Conservation (phyloP, 2,329 filamentous ascomycete genomes). For the Monosporascus sp. region DNA sequence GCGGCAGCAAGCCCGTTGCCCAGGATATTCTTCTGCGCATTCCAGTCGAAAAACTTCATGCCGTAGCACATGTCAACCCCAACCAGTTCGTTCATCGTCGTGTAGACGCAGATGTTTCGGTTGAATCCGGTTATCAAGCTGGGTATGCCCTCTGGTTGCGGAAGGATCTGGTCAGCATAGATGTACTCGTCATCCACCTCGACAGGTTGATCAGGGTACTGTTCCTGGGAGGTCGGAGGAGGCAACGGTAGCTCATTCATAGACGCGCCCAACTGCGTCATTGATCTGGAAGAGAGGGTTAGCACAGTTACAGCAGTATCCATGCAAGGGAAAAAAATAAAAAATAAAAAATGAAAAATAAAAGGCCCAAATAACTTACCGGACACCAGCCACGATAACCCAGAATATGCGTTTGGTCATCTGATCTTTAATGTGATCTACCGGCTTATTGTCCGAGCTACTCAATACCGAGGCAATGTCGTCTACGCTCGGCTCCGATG, state of each 20-base stretch:
- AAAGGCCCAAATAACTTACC: slow-evolving; percentile 35
- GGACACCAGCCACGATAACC: slow-evolving; percentile 69
- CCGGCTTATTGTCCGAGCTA: slow-evolving; percentile 36
- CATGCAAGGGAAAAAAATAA: too few relatives aligned
- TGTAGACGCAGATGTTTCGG: slow-evolving; percentile 69
- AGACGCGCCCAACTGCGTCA: slow-evolving; percentile 69
- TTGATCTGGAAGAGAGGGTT: slow-evolving; percentile 45
- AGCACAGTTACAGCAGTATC: slow-evolving; percentile 1
- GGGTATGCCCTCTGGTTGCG: slow-evolving; percentile 61
- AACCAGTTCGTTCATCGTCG: slow-evolving; percentile 71
- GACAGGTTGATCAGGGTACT: slow-evolving; percentile 71
- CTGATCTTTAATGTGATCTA: slow-evolving; percentile 68
- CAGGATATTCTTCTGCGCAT: slow-evolving; percentile 68
- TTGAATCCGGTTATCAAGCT: slow-evolving; percentile 78
- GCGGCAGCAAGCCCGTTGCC: slow-evolving; percentile 65
- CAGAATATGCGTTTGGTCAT: slow-evolving; percentile 78
- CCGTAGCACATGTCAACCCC: slow-evolving; percentile 81
- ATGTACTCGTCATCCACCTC: slow-evolving; percentile 85
- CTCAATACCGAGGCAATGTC: slow-evolving; percentile 32
- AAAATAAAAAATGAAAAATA: too few relatives aligned
- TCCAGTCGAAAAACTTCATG: slow-evolving; percentile 70
- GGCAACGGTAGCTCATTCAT: slow-evolving; percentile 69
- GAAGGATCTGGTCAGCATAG: slow-evolving; percentile 61
- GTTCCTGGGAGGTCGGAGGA: slow-evolving; percentile 68
- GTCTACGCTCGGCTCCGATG: slow-evolving; percentile 10